Evolutionary conservation across 495 filamentous ascomycete species (phyloP), one percentile per base, ranked within the genome.

Genomic region (Penicillium argentinense): DNA sequence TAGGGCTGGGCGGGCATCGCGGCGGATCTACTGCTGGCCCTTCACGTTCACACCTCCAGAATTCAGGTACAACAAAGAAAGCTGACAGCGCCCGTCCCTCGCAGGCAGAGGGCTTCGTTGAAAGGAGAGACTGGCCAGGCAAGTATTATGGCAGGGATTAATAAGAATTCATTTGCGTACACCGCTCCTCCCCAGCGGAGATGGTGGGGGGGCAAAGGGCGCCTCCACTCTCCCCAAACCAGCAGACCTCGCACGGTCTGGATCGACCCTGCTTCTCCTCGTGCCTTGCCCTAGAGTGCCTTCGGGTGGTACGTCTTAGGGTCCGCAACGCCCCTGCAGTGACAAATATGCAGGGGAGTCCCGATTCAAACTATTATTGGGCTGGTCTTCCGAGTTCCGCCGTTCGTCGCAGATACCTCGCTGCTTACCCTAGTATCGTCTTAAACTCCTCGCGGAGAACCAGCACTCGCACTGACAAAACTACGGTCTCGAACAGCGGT

Each of bases 1-100:
- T 59, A 59, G 48, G 50, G 51, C 36, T 57, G 26, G 39, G 22
- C 39, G 19, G 14, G 45, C n/a, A n/a, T n/a, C n/a, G n/a, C n/a
- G n/a, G n/a, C n/a, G n/a, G n/a, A n/a, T n/a, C n/a, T n/a, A n/a
- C n/a, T n/a, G n/a, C n/a, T n/a, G n/a, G n/a, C n/a, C n/a, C n/a
- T n/a, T n/a, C n/a, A n/a, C n/a, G n/a, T n/a, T n/a, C n/a, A n/a
- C n/a, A n/a, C n/a, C n/a, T n/a, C n/a, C n/a, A n/a, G n/a, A n/a
- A n/a, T n/a, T n/a, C n/a, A n/a, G n/a, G n/a, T n/a, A n/a, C n/a
- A n/a, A n/a, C n/a, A n/a, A n/a, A n/a, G n/a, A n/a, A n/a, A n/a
- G n/a, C n/a, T n/a, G n/a, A n/a, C n/a, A n/a, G n/a, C n/a, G n/a
- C n/a, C n/a, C n/a, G n/a, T n/a, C n/a, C n/a, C n/a, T n/a, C n/a